Evolutionary conservation across 1,284 basidiomycete species (phyloP).

Genomic region (Rhodotorula sp.): DNA sequence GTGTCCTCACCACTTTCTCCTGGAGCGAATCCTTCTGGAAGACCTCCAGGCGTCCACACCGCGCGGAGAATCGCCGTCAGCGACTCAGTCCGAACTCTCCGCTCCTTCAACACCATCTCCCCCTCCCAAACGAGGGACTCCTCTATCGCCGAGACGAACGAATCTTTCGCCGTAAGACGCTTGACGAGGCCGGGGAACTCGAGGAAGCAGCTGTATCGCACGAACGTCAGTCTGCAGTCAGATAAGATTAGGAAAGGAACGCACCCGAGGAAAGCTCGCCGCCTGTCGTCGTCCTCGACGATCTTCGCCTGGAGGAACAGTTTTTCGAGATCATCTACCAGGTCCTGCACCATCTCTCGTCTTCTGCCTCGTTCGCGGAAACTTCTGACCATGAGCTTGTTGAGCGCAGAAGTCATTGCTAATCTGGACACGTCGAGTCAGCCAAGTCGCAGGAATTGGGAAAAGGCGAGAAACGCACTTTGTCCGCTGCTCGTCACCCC

Average conservation of each 20-base stretch:
- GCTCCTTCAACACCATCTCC: slow-evolving; percentile 8
- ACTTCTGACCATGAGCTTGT: neutral
- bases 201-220: neutral
- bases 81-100: neutral
- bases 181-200: neutral
- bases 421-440: neutral
- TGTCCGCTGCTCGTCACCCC: neutral
- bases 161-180: neutral
- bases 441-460: no score
- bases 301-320: slow-evolving; percentile 8
- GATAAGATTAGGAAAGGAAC: neutral
- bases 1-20: no score
- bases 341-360: neutral
- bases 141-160: neutral
- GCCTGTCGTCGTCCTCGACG: neutral
- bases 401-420: neutral
- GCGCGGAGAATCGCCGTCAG: no score
- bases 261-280: neutral
- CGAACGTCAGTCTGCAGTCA: neutral
- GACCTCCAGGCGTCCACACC: no score
- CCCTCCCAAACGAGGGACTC: neutral
- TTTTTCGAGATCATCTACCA: slow-evolving; percentile 15
- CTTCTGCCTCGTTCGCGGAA: slow-evolving; percentile 2
- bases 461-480: neutral
- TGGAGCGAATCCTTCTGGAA: no score